phyloP scores from a whole-genome alignment of 371 early-diverging fungal genomes.

The Thermomucor indicae-seudaticae region DNA sequence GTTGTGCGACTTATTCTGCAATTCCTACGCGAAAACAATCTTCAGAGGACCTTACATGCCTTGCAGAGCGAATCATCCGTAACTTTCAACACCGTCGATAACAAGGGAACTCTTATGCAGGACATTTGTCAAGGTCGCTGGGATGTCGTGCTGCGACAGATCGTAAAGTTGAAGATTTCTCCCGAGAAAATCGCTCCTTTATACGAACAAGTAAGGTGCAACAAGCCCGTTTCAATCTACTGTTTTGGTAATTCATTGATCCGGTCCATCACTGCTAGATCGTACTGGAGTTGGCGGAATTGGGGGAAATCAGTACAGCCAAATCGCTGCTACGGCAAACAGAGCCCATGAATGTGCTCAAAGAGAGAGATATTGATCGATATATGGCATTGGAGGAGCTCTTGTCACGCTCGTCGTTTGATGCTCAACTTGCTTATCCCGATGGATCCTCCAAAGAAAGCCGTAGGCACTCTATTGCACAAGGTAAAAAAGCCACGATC shows the following conservation, averaged over 20 bases:
- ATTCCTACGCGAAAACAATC: constrained; percentile 88
- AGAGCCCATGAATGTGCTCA: constrained; percentile 76
- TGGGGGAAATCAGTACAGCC: constrained; percentile 82
- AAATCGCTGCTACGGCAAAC: constrained; percentile 81
- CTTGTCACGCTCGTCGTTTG: neutral
- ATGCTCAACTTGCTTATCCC: constrained; percentile 24
- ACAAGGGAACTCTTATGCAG: constrained; percentile 64
- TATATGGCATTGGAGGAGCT: constrained; percentile 72
- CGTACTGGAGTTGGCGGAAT: constrained; percentile 67
- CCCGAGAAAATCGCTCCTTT: constrained; percentile 72
- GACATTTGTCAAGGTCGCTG: constrained; percentile 81
- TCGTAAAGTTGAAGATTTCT: constrained; percentile 66
- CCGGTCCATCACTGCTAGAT: constrained; percentile 41
- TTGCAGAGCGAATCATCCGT: constrained; percentile 85
- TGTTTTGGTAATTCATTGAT: neutral
- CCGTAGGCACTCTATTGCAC: constrained; percentile 69
- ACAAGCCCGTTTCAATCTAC: neutral
- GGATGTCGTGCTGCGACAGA: constrained; percentile 79
- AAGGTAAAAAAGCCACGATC: constrained; percentile 32
- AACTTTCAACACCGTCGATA: constrained; percentile 85
- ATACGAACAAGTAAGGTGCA: constrained; percentile 77
- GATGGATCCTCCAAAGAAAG: constrained; percentile 61
- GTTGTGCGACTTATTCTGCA: constrained; percentile 80
- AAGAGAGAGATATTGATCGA: constrained; percentile 70
- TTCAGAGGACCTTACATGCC: constrained; percentile 62